Evolutionary conservation across 805 yeast species (phyloP), one percentile per base, ranked within the genome.

Genomic region (Schizosaccharomyces lindneri): DNA sequence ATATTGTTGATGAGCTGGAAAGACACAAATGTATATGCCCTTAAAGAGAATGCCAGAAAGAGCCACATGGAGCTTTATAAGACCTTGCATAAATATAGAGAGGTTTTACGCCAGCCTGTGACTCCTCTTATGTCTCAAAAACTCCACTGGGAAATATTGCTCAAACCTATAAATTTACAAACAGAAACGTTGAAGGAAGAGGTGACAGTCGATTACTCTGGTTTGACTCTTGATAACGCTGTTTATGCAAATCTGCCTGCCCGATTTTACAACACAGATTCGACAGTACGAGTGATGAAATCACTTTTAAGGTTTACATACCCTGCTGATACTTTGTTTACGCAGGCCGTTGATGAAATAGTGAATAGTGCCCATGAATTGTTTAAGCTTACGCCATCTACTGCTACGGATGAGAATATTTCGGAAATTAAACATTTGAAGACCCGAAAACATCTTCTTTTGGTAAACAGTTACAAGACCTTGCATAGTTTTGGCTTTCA

Each of bases 1-100:
- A 87, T 93, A 55, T 73, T 87, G 57, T 75, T 93, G 17, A 97
- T 98, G 1, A 86, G 95, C 67, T 94, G 97, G 97, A 88, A 89
- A 66, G 99, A 93, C 73, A 89, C 88, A 13, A 94, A 93, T 68
- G 80, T 88, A 55, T 94, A 85, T 68, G 95, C 98, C 0, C 76
- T 93, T 67, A 88, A 87, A 66, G 97, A 89, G 71, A 87, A 96
- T 71, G 93, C 98, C 5, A 81, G 87, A 65, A 80, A 84, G 59
- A 88, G 97, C 0, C 98, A 94, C 68, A 80, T 81, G 65, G 81
- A 77, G 66, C 80, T 93, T 61, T 90, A 83, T 79, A 93, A 88
- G 71, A 70, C 85, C 61, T 84, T 90, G 11, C 78, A 88, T 63
- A 87, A 87, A 70, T 93, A 86, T 69, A 79, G 97, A 61, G 77